phyloP scores from a whole-genome alignment of 208 protist genomes.

The Acanthamoeba triangularis region DNA sequence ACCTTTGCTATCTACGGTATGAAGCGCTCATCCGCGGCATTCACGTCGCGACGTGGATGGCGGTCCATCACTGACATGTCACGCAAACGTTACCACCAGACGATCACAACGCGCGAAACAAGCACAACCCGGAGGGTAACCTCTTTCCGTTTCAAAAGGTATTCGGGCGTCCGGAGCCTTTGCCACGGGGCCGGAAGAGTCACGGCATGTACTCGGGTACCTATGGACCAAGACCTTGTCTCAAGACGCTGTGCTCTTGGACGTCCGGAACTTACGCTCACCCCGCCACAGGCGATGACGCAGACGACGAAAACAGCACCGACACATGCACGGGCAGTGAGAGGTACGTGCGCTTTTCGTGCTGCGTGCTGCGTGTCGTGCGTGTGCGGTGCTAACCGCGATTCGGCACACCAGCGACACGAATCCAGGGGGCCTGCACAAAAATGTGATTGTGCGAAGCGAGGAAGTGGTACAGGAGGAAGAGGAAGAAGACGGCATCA shows the following conservation, averaged over 20 bases:
- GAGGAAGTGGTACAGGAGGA: conserved; percentile 10
- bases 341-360: background rate
- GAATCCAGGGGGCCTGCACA: background rate
- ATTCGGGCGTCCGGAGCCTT: background rate
- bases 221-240: background rate
- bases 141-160: background rate
- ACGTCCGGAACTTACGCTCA: background rate
- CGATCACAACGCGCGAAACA: conserved; percentile 49
- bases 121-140: conserved; percentile 40
- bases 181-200: background rate
- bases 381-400: no score
- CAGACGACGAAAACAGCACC: conserved; percentile 47
- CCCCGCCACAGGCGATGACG: background rate
- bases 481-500: conserved; percentile 25
- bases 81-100: background rate
- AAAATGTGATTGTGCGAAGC: conserved; percentile 15
- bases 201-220: background rate
- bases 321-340: conserved; percentile 31
- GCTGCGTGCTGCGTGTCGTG: no score
- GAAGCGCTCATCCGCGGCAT: background rate
- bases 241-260: background rate
- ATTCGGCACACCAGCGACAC: background rate
- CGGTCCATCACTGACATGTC: background rate
- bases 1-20: conserved; percentile 47
- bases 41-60: background rate